Base-by-base conservation (phyloP, 2,329 filamentous ascomycete genomes). In the Cladosporium sp. region DNA sequence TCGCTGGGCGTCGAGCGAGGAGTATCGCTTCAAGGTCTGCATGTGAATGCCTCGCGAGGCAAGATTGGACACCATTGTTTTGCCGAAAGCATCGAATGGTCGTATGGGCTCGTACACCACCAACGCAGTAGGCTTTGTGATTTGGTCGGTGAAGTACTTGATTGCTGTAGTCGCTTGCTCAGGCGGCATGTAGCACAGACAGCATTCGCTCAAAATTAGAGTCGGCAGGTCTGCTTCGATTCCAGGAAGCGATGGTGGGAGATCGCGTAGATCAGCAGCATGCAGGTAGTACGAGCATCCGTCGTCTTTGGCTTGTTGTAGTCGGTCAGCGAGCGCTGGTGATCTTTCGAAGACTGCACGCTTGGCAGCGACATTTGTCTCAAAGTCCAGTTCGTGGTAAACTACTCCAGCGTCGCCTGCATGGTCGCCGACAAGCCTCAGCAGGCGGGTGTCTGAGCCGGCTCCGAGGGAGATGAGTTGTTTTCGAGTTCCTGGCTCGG, bases 301-400 rank as follows among this genome's bases (percentile, higher is more conserved):
- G 14, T 58, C 52, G 12, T 73, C 68, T 52, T 70, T 68, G 24
- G 71, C 66, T 21, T 67, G 28, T 8, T 68, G 67, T 62, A 72
- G 65, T 11, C 66, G 67, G 3, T 59, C 28, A 21, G 69, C 64
- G 8, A 76, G 68, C 11, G 69, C 66, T 6, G 66, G 54, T 1
- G 73, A 72, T 41, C 68, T 65, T 15, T 73, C 68, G 15, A 75
- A 68, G 2, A 70, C 63, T 12, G 68, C 66, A 3, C 73, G 70
- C 51, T 77, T 77, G 1, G 69, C 71, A 18, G 66, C 68, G n/a
- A 75, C 71, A 36, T 93, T 93, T 26, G 85, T 79, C 0, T 90
- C 85, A 73, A 98, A 98, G 78, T 99, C 95, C 65, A 99, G 83
- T 78, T 99, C 95, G 77, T 98, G 93, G 77, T 98, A 99, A 18